A percentile compares a stretch with the other conserved stretches of the same genome.
Evolutionary conservation across 148 eudicot genomes (phyloP).

Genomic region (Vaccinium corymbosum): DNA sequence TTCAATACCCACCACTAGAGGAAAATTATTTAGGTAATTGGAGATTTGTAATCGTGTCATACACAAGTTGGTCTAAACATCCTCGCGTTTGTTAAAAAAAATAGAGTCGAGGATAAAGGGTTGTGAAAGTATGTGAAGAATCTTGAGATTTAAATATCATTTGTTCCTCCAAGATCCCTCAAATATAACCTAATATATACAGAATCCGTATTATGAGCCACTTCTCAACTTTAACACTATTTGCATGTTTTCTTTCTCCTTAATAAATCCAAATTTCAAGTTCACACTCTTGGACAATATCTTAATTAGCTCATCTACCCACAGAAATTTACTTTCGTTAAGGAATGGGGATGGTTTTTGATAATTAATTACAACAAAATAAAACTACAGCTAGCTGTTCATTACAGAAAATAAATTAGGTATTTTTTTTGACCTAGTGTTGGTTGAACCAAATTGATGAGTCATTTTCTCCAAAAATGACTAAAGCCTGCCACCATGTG

Average conservation of each 20-base stretch:
- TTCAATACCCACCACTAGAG: background rate
- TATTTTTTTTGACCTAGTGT: background rate
- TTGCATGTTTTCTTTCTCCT: background rate
- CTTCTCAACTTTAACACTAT: background rate
- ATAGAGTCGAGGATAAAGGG: background rate
- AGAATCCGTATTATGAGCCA: background rate
- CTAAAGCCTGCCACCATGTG: background rate
- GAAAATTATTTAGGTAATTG: background rate
- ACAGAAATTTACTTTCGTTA: background rate
- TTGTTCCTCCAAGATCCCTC: background rate
- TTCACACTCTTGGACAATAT: background rate
- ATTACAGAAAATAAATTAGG: background rate
- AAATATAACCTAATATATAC: no score
- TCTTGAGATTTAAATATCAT: background rate
- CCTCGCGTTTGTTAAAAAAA: background rate
- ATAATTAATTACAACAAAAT: background rate
- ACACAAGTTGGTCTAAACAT: background rate
- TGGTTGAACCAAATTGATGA: background rate
- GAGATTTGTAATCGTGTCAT: background rate
- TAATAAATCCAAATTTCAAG: background rate
- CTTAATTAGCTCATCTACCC: slow-evolving; percentile 5
- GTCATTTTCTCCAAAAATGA: background rate
- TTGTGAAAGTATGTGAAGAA: background rate
- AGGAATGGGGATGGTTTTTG: background rate
- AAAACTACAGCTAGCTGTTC: background rate